A percentile compares a stretch with the other conserved stretches of the same genome.
Conservation (phyloP, 2,329 filamentous ascomycete genomes). For the Monosporascus cannonballus region DNA sequence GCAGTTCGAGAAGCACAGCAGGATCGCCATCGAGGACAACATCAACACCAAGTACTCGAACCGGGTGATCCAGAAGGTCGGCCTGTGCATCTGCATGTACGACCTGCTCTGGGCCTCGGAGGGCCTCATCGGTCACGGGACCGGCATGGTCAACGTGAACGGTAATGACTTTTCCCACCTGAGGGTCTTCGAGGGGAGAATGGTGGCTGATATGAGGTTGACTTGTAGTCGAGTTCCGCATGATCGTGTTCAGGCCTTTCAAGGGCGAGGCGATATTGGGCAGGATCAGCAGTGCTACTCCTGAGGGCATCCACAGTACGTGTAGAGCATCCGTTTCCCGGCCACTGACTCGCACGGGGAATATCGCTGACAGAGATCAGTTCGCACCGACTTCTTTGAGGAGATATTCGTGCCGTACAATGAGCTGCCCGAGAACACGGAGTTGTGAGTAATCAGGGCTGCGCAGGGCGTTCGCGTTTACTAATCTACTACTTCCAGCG, state of each 20-base stretch:
- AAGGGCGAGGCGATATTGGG: slow-evolving; percentile 88
- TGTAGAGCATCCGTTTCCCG: neutral
- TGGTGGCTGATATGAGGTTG: slow-evolving; percentile 1
- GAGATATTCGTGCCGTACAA: slow-evolving; percentile 77
- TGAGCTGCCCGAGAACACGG: slow-evolving; percentile 67
- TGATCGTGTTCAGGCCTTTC: slow-evolving; percentile 93
- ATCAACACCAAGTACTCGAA: slow-evolving; percentile 97
- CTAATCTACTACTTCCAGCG: slow-evolving; percentile 39
- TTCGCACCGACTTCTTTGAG: slow-evolving; percentile 88
- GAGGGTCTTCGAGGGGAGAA: neutral
- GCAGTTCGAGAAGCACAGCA: slow-evolving; percentile 79
- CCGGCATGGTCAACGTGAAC: slow-evolving; percentile 89
- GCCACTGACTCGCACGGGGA: neutral
- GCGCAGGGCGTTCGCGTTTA: slow-evolving; percentile 8
- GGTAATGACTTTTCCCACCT: slow-evolving; percentile 40
- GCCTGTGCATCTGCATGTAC: slow-evolving; percentile 88
- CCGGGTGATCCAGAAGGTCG: slow-evolving; percentile 84
- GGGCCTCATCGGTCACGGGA: slow-evolving; percentile 88
- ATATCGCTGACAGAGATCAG: slow-evolving; percentile 29
- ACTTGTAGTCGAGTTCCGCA: slow-evolving; percentile 73
- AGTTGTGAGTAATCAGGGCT: slow-evolving; percentile 55
- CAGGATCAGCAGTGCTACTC: slow-evolving; percentile 69
- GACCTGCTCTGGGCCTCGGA: slow-evolving; percentile 87
- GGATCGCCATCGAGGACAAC: slow-evolving; percentile 86
- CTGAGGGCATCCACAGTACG: slow-evolving; percentile 65